A percentile compares a stretch with the other conserved stretches of the same genome.
These are phyloP conservation scores for Leucosporidium creatinivorum DNA, from an alignment of 768 basidiomycete species.

Conservation along the genomic window DNA sequence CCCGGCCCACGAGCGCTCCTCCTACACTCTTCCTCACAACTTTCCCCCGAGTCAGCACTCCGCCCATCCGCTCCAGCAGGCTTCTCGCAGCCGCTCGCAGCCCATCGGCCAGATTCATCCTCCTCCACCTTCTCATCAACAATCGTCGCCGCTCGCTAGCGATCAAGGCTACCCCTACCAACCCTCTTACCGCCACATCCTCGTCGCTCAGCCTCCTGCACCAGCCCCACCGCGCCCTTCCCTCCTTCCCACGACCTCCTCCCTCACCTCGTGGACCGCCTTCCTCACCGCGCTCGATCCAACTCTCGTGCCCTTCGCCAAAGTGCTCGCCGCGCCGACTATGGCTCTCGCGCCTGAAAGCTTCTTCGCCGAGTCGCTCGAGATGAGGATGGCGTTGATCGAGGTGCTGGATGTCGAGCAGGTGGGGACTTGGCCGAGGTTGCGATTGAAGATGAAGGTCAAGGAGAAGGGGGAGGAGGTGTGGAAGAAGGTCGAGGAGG, in stretches of 20 bases:
- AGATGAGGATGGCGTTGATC: background rate
- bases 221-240: background rate
- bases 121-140: background rate
- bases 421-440: slow-evolving; percentile 8
- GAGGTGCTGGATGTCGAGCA: background rate
- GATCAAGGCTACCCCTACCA: no score
- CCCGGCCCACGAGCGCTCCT: no score
- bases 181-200: background rate
- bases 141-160: background rate
- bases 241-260: background rate
- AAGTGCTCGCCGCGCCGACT: slow-evolving; percentile 11
- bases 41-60: no score
- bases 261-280: slow-evolving; percentile 12
- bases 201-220: background rate
- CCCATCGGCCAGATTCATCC: no score
- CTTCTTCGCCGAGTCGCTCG: slow-evolving; percentile 9
- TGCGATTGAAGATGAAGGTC: background rate
- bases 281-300: slow-evolving; percentile 3
- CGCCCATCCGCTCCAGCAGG: no score
- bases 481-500: background rate
- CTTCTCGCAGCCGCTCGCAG: no score
- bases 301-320: slow-evolving; percentile 12
- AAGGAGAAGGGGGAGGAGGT: background rate
- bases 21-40: no score
- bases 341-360: slow-evolving; percentile 2